Base-by-base conservation (phyloP, 1,139 yeast genomes). In the Suhomyces ambrosiae region DNA sequence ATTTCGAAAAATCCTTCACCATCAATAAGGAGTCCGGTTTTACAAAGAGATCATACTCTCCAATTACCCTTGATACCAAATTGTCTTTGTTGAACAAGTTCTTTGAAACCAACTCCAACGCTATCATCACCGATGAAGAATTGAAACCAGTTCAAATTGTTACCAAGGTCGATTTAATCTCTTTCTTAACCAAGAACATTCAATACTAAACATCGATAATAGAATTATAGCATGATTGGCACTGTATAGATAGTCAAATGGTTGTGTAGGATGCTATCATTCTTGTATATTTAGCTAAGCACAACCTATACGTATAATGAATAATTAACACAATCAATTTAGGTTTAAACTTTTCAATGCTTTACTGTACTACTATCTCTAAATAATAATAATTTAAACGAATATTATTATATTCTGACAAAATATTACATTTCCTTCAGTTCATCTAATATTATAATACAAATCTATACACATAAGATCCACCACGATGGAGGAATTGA, bases 61-160 rank as follows among this genome's bases (percentile, higher is more conserved):
- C 78, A 48, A 84, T 87, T 54, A 82, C 87, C 24, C 75, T 80
- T 47, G 75, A 77, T 42, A 84, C 95, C 18, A 75, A 84, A 38
- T 72, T 87, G 55, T 61, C 76, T 30, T 82, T 83, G 44, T 74
- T 87, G 62, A 85, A 83, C 69, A 76, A 79, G 53, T 87, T 87
- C 65, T 87, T 87, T 53, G 96, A 87, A 69, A 86, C 84, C 57
- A 82, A 86, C 65, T 86, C 95, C 9, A 82, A 87, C 52, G 95
- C 95, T 24, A 79, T 87, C 53, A 86, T 87, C 45, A 86, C 95
- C 35, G 92, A 84, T 55, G 64, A 60, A 7, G 82, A 78, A 17
- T 73, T 79, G 57, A 82, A 76, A 58, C 95, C 95, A 34, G 76
- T 85, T 33, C 94, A 87, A 60, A 83, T 87, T 44, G 95, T 86